Conservation (phyloP, 164 flowering plant species). For the Hamamelis virginiana region DNA sequence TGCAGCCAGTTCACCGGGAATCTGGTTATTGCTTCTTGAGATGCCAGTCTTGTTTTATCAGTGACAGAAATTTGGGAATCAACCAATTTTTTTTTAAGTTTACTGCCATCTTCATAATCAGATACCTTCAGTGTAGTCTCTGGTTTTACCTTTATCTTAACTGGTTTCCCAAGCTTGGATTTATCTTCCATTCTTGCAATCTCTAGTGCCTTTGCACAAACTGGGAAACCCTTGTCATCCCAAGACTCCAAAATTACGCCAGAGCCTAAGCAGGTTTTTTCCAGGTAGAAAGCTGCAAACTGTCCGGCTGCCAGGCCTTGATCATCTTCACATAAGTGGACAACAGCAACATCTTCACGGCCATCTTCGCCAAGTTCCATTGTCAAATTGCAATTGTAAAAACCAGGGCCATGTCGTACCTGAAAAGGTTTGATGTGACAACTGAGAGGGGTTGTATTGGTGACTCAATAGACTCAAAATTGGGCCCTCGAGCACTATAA, state of each 20-base stretch:
- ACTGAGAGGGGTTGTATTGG: neutral
- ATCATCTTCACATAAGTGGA: constrained; percentile 73
- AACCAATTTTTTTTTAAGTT: constrained; percentile 12
- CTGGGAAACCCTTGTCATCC: constrained; percentile 85
- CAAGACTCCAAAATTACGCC: constrained; percentile 89
- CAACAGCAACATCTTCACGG: constrained; percentile 48
- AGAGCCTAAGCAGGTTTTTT: constrained; percentile 72
- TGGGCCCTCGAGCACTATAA: neutral
- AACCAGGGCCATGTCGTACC: constrained; percentile 95
- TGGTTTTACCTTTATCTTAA: constrained; percentile 64
- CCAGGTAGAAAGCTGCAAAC: constrained; percentile 82
- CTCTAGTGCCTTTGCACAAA: constrained; percentile 76
- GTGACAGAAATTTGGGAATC: neutral
- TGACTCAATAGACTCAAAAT: neutral
- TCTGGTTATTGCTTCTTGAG: constrained; percentile 14
- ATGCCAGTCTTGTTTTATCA: neutral
- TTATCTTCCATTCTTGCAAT: constrained; percentile 78
- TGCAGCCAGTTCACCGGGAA: constrained; percentile 26
- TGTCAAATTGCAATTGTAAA: constrained; percentile 60
- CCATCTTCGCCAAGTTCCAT: constrained; percentile 44
- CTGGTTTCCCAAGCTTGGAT: constrained; percentile 79
- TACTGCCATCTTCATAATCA: constrained; percentile 8
- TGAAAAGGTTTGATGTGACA: constrained; percentile 21
- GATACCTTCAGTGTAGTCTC: constrained; percentile 24
- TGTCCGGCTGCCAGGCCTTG: constrained; percentile 99